Evolutionary conservation across 768 basidiomycete genomes (phyloP), one percentile per base, ranked within the genome.

Genomic region (Coprinellus micaceus): DNA sequence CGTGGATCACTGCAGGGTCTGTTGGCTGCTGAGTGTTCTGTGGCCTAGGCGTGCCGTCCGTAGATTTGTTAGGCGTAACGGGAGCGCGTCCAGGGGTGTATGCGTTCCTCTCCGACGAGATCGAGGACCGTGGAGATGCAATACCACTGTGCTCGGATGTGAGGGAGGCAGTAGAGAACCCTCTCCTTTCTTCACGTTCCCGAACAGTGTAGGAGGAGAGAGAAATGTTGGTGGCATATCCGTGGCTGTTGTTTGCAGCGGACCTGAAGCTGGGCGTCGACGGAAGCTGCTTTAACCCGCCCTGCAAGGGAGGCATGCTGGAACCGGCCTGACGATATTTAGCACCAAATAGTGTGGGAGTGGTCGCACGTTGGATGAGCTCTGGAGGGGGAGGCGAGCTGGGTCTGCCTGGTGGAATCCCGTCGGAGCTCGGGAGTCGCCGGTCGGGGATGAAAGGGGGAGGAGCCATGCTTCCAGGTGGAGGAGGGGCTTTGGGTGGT

Each of bases 351-450:
- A 90, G 85, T 6, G 87, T 87, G 0, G 91, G 91, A 1, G 91
- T 93, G 3, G 91, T 91, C 10, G 95, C 93, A 13, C 95, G 89
- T 65, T 92, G 88, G 58, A 97, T 86, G 66, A 97, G 88, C 55
- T 98, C 94, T 17, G 88, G 76, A 17, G 94, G 96, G 4, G 94
- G 95, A 1, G 96, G 95, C 0, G 96, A 98, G 3, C 85, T 88
- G 0, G 96, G 96, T 43, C 95, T 79, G 26, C 91, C 88, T 0
- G 95, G 94, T 11, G 89, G 89, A 6, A 43, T 21, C 4, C 73
- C 69, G 59, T 88, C 87, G 43, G 77, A 73, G 4, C 80, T 75
- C 71, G 71, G 7, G 53, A 50, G 48, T 61, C 80, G 82, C 65
- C 80, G 78, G 21, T 91, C 89, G 24, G 91, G 90, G 60, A 93